Base-by-base conservation (phyloP, 2,329 filamentous ascomycete genomes). In the Chalara sp. region DNA sequence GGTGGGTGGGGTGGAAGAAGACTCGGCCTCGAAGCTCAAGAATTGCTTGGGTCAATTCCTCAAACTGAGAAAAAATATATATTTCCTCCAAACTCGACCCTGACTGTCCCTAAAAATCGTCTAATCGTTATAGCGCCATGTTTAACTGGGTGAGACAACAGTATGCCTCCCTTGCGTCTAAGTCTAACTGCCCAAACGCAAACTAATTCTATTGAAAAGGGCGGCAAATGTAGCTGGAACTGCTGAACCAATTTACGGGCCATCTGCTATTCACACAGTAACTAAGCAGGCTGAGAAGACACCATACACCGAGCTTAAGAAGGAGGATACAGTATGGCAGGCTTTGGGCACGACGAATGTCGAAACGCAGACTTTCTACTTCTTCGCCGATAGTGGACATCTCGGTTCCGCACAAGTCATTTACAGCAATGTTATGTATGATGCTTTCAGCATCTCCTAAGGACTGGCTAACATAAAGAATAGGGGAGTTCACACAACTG, bases 391-490 rank as follows among this genome's bases (percentile, higher is more conserved):
- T 56, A 81, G 75, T 53, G 93, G 93, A 47, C 78, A 84, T 56
- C 70, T 91, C 57, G 88, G 79, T 48, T 80, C 96, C 70, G 82
- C 81, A 54, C 93, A 99, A 76, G 79, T 97, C 71, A 96, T 99
- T 68, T 96, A 97, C 77, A 97, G 88, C 76, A 96, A 96, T 72
- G 87, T 99, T 68, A 86, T 82, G 91, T 96, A 83, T 71, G 85
- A 41, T 44, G 49, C n/a, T 42, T 46, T 39, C 11, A 47, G 46
- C 44, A 7, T 5, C 30, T 11, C 46, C 64, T 35, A 56, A 56
- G 49, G 33, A 54, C 13, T 55, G 21, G 58, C 62, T 63, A 35
- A 64, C 32, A 44, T 37, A 65, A 42, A 56, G 13, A 53, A 59
- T 67, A 96, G 91, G 61, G 91, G 92, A 67, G 81, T 99, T 58